Evolutionary conservation across 805 yeast species (phyloP).

Genomic region (Suhomyces vadensis): DNA sequence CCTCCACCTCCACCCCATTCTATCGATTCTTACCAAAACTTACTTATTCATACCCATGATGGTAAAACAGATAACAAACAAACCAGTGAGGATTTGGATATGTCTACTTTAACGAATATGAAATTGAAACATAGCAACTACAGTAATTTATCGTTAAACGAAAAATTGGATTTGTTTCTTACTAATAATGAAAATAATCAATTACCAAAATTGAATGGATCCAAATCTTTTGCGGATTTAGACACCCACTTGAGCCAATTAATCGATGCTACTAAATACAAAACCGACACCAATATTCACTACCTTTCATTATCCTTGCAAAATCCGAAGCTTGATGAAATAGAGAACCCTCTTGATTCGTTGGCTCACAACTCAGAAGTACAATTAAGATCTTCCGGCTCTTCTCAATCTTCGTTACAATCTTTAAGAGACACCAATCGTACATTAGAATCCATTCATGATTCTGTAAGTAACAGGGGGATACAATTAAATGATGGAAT

Average conservation of each 20-base stretch:
- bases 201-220: slow-evolving; percentile 8
- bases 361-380: slow-evolving; percentile 27
- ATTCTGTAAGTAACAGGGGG: slow-evolving; percentile 13
- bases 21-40: slow-evolving; percentile 8
- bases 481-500: slow-evolving; percentile 44
- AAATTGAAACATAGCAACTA: slow-evolving; percentile 25
- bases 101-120: slow-evolving; percentile 15
- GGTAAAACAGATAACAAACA: not conserved
- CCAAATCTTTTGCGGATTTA: slow-evolving; percentile 26
- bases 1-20: slow-evolving; percentile 16
- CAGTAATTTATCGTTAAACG: slow-evolving; percentile 40
- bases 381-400: slow-evolving; percentile 31
- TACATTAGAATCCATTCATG: slow-evolving; percentile 22
- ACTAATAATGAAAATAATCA: slow-evolving; percentile 15
- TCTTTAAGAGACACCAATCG: slow-evolving; percentile 33
- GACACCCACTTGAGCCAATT: slow-evolving; percentile 39
- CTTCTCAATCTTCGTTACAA: slow-evolving; percentile 44
- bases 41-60: slow-evolving; percentile 1
- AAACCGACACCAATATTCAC: slow-evolving; percentile 37
- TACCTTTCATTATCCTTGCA: slow-evolving; percentile 33
- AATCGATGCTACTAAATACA: slow-evolving; percentile 23
- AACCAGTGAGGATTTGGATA: slow-evolving; percentile 13
- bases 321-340: slow-evolving; percentile 13
- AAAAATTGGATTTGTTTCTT: slow-evolving; percentile 47
- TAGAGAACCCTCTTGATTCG: slow-evolving; percentile 37